Evolutionary conservation across 2,329 filamentous ascomycete genomes (phyloP), one percentile per base, ranked within the genome.

Genomic region (Penicillium sp.): DNA sequence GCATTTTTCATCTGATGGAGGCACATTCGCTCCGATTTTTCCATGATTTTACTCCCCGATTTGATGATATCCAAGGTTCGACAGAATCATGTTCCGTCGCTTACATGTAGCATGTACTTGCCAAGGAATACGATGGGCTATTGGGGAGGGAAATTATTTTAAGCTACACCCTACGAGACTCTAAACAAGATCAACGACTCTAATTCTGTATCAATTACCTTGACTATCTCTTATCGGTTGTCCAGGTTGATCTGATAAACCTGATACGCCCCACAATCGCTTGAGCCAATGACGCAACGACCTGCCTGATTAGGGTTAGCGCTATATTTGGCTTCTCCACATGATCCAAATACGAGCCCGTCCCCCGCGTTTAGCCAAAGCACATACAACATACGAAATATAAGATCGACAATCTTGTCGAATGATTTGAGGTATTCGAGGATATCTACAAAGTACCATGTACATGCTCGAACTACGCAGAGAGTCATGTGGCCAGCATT

Each of bases 231-330:
- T 54, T 54, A 54, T 50, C 51, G 35, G 25, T 23, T 21, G 39
- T 4, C 21, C 13, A 8, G 6, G 13, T 4, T 6, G 38, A 31
- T 16, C 46, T n/a, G 37, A 50, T 44, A 50, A 34, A 4, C 3
- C 47, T 15, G 50, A 48, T 10, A 40, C 4, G 35, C 29, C 16
- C 41, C 35, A 41, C 18, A 29, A 10, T 4, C 3, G 25, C 5
- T 15, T 34, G 18, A 16, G 7, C 50, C 44, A 32, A 40, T 41
- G 12, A 42, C 52, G 52, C 52, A 51, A 55, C 52, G 2, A 55
- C 47, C 39, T 64, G 46, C 61, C 57, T 37, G 9, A 58, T 56
- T 27, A 0, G 25, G 54, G 51, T 38, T 62, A 61, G 60, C 39
- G 50, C 13, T 2, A 21, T 44, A 50, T 38, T 38, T 61, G 57